A percentile compares a stretch with the other conserved stretches of the same genome.
These are phyloP conservation scores for Cystobasidium sp. DNA, from an alignment of 1,284 basidiomycete species.

Conservation along the genomic window DNA sequence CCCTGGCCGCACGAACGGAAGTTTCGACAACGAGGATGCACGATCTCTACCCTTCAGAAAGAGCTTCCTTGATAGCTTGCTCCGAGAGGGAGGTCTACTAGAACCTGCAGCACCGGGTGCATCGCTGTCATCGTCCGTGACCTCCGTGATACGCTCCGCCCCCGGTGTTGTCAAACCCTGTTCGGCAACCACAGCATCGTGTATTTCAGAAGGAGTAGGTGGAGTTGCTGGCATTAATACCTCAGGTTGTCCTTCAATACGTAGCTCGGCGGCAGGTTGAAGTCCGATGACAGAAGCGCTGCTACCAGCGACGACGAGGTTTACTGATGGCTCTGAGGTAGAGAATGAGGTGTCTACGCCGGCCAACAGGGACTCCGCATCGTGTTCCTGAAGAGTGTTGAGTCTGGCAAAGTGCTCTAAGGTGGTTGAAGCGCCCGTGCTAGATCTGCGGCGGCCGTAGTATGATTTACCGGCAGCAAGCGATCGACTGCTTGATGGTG, in stretches of 20 bases:
- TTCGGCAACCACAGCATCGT: neutral
- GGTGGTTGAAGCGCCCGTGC: conserved; percentile 16
- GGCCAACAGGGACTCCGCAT: conserved; percentile 1
- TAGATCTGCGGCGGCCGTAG: conserved; percentile 14
- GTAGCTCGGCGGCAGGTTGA: neutral
- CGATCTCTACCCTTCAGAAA: conserved; percentile 14
- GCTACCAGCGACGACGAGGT: neutral
- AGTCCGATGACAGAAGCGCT: neutral
- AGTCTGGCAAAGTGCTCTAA: conserved; percentile 22
- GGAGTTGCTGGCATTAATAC: neutral
- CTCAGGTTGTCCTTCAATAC: neutral
- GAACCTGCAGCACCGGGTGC: neutral
- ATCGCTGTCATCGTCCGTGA: neutral
- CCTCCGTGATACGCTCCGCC: too few species aligned
- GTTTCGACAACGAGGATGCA: conserved; percentile 22
- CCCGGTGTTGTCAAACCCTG: neutral
- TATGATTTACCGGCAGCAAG: neutral
- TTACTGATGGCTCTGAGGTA: too few species aligned
- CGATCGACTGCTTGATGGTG: conserved; percentile 22
- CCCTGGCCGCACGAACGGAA: conserved; percentile 12
- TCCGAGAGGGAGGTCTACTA: conserved; percentile 1
- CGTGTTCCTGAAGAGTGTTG: conserved; percentile 28
- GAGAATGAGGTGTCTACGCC: neutral
- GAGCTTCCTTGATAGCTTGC: conserved; percentile 25
- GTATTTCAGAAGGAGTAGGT: conserved; percentile 1